Evolutionary conservation across 1,139 yeast genomes (phyloP), one percentile per base, ranked within the genome.

Genomic region (Zygotorulaspora mrakii): DNA sequence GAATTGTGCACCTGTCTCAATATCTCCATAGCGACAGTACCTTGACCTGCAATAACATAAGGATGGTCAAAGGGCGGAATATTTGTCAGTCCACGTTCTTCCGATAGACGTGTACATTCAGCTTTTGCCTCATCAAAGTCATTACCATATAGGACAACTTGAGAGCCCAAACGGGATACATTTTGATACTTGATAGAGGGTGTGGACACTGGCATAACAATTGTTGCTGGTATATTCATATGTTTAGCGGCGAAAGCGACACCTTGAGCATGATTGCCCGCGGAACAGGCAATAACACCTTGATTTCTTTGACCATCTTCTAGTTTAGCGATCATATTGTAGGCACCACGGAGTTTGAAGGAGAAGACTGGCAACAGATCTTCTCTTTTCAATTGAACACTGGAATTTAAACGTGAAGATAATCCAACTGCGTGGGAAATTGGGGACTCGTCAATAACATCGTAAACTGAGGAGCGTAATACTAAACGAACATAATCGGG

Each of bases 211-310:
- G 99, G 99, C 99, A 91, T 91, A 36, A 91, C 97, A 42, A 91
- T 91, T 4, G 96, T 91, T 2, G 97, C 89, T 4, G 95, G 94
- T 40, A 91, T 88, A 24, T 82, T 82, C 56, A 91, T 69, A 49
- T 80, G 78, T 48, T 77, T 78, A 3, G 97, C 95, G 11, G 95
- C 84, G 60, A 68, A 91, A 0, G 98, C 98, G 6, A 94, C 97
- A 48, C 99, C 99, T 63, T 94, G 99, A 2, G 99, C 99, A 57
- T 91, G 99, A 63, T 91, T 91, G 27, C 99, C 99, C 1, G 98
- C 99, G 14, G 96, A 87, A 57, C 97, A 91, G 0, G 98, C 96
- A 61, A 94, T 83, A 39, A 91, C 96, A 49, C 99, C 99, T 46
- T 82, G 77, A 51, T 84, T 66, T 38, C 84, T 80, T 29, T 79